These are phyloP conservation scores for Debaryomyces coudertii DNA, from an alignment of 1,139 yeast genomes.

Conservation along the genomic window DNA sequence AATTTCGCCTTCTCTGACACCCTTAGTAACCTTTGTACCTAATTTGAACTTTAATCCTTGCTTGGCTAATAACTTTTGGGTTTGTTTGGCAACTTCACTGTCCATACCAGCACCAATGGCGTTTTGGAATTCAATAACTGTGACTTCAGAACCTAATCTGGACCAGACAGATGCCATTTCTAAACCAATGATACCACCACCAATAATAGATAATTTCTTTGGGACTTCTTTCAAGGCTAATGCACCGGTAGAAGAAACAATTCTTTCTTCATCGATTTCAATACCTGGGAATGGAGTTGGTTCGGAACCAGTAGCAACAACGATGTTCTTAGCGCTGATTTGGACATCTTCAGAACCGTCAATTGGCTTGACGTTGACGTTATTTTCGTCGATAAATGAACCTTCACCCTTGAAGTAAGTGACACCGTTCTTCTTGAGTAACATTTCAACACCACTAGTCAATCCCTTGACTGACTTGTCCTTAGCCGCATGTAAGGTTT, in stretches of 20 bases:
- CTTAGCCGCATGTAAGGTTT: constrained; percentile 86
- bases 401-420: constrained; percentile 94
- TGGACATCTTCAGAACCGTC: constrained; percentile 73
- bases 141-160: constrained; percentile 93
- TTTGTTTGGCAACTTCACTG: constrained; percentile 85
- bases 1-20: constrained; percentile 82
- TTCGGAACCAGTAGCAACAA: constrained; percentile 98
- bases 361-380: constrained; percentile 77
- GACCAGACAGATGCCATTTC: constrained; percentile 99
- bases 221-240: constrained; percentile 85
- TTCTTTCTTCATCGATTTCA: constrained; percentile 94
- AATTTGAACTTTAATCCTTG: constrained; percentile 95
- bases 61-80: constrained; percentile 88
- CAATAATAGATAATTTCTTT: constrained; percentile 88
- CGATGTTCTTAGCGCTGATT: constrained; percentile 81
- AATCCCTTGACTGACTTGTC: constrained; percentile 85
- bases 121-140: constrained; percentile 87
- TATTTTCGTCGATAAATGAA: constrained; percentile 80
- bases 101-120: constrained; percentile 97
- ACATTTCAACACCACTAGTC: constrained; percentile 91
- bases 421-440: constrained; percentile 94
- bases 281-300: constrained; percentile 99
- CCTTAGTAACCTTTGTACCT: constrained; percentile 88
- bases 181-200: constrained; percentile 99
- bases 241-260: constrained; percentile 95